phyloP scores from a whole-genome alignment of 1,139 yeast genomes.

The Suhomyces guaymorum region DNA sequence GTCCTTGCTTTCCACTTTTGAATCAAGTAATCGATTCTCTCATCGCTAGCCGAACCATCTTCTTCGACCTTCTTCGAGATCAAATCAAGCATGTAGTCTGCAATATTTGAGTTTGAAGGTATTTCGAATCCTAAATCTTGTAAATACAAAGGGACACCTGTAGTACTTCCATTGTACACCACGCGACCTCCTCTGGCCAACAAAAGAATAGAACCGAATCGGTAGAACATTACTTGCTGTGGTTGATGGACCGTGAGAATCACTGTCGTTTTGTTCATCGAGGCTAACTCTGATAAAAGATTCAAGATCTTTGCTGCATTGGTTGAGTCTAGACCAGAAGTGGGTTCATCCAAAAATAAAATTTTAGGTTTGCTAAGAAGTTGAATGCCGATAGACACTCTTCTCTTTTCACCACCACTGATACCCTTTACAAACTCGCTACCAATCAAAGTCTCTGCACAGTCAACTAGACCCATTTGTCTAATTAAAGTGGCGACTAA shows the following conservation, averaged over 20 bases:
- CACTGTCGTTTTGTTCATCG: slow-evolving; percentile 22
- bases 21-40: slow-evolving; percentile 18
- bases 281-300: slow-evolving; percentile 20
- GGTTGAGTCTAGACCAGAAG: slow-evolving; percentile 28
- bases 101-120: slow-evolving; percentile 19
- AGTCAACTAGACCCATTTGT: slow-evolving; percentile 24
- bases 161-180: slow-evolving; percentile 22
- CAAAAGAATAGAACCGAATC: slow-evolving; percentile 24
- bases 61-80: slow-evolving; percentile 19
- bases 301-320: slow-evolving; percentile 22
- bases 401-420: slow-evolving; percentile 29
- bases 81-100: slow-evolving; percentile 23
- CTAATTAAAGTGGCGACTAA: slow-evolving; percentile 21
- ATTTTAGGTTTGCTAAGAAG: slow-evolving; percentile 26
- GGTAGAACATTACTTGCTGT: slow-evolving; percentile 22
- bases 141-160: slow-evolving; percentile 17
- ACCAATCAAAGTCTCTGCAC: slow-evolving; percentile 29
- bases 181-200: slow-evolving; percentile 27
- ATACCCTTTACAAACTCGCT: slow-evolving; percentile 24
- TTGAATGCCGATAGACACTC: slow-evolving; percentile 29
- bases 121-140: slow-evolving; percentile 15
- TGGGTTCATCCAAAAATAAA: slow-evolving; percentile 29
- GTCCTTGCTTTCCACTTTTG: slow-evolving; percentile 15
- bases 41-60: slow-evolving; percentile 13
- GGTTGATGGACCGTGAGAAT: slow-evolving; percentile 30